Evolutionary conservation across 192 early-diverging fungal genomes (phyloP).

Genomic region (Coemansia sp.): DNA sequence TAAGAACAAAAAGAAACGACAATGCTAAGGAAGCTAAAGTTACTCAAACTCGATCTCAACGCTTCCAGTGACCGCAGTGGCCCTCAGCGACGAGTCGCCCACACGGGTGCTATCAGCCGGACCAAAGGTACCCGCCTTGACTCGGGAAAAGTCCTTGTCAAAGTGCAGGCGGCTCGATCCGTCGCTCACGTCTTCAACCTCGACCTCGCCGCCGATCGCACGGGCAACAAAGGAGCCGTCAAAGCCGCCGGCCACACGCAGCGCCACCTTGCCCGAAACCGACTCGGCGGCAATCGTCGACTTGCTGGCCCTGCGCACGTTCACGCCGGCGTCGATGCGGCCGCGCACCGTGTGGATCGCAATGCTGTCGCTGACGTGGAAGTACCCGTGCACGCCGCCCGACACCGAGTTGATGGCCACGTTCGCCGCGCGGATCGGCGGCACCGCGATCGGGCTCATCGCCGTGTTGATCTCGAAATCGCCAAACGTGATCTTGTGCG

Average conservation of each 20-base stretch:
- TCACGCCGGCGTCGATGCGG: constrained; percentile 38
- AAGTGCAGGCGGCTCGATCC: constrained; percentile 51
- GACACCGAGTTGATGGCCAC: constrained; percentile 35
- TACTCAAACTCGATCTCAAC: constrained; percentile 42
- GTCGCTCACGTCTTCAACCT: constrained; percentile 47
- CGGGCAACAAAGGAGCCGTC: constrained; percentile 37
- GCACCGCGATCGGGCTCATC: constrained; percentile 26
- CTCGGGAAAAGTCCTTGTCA: constrained; percentile 36
- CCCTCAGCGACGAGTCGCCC: constrained; percentile 30
- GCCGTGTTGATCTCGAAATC: constrained; percentile 39
- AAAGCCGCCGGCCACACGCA: constrained; percentile 45
- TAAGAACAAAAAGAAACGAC: not conserved
- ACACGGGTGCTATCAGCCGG: constrained; percentile 23
- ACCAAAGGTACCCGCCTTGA: constrained; percentile 45
- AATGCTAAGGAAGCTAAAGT: too few species aligned
- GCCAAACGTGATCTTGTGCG: constrained; percentile 33
- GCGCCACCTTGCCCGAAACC: constrained; percentile 28
- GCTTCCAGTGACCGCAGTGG: constrained; percentile 32
- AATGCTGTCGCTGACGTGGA: constrained; percentile 17
- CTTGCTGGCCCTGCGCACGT: constrained; percentile 37
- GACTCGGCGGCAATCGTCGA: constrained; percentile 31
- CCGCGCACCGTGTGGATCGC: constrained; percentile 37
- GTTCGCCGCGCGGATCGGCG: constrained; percentile 29
- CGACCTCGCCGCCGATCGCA: constrained; percentile 30
- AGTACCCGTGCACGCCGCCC: constrained; percentile 38